Evolutionary conservation across 441 rosid genomes (phyloP), one percentile per base, ranked within the genome.

Genomic region (Populus hybrid): DNA sequence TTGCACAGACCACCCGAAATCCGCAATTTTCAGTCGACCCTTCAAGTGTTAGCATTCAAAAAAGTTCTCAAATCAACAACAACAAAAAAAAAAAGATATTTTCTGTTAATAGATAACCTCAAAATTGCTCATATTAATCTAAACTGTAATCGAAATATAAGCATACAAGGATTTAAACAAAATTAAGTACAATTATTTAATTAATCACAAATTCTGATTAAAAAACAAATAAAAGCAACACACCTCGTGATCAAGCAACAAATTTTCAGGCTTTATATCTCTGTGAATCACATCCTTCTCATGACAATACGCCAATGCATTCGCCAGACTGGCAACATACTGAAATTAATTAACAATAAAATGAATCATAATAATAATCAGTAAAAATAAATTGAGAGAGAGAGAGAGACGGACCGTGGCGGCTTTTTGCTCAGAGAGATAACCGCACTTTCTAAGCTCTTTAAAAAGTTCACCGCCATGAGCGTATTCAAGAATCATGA

Each of bases 1-100:
- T 84, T 96, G 99, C n/a, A 96, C 98, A 11, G 98, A 93, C 99
- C 98, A 93, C 45, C 99, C 98, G 78, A 96, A 96, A 74, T 94
- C 99, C 0, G 96, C 99, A 79, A 96, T 96, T 87, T 92, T 94
- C 82, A 94, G 74, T 68, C 94, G 89, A 36, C 99, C 99, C 97
- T 96, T 79, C 79, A 78, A 24, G 65, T 40, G 53, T 74, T 18
- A 5, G 31, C 68, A 64, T 24, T 23, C 53, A 59, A 56, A 63
- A 40, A 68, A 31, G 38, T 28, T 35, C 31, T 68, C 12, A 36
- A 33, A 40, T 11, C 10, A 18, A 35, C 28, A 11, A 66, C 42
- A 68, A 16, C 21, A 0, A 14, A 1, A 20, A 35, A 10, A 10
- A 3, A 11, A 40, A 11, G 50, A 40, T 40, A 40, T 40, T 40